Evolutionary conservation across 176 grass and related monocot species (phyloP).

Genomic region (Phoenix roebelenii): DNA sequence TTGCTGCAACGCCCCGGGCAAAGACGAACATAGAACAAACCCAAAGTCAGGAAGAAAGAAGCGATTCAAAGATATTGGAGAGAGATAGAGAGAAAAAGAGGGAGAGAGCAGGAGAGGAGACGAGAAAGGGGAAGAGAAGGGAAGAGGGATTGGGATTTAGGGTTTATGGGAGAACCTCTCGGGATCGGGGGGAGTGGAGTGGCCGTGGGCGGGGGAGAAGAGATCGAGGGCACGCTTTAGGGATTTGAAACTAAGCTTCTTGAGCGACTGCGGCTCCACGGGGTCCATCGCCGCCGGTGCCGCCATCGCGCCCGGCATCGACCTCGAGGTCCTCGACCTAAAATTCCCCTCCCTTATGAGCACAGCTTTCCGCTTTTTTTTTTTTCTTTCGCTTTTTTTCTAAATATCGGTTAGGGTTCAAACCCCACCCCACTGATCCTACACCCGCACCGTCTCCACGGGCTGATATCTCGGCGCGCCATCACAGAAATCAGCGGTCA

Average conservation of each 20-base stretch:
- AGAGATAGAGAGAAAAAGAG: background rate
- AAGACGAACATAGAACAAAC: background rate
- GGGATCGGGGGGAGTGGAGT: slow-evolving; percentile 32
- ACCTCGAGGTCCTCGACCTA: too few species aligned
- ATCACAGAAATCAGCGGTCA: too few species aligned
- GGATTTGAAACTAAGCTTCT: slow-evolving; percentile 80
- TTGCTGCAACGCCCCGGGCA: slow-evolving; percentile 37
- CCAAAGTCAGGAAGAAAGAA: background rate
- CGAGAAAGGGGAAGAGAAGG: background rate
- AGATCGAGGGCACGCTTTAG: slow-evolving; percentile 73
- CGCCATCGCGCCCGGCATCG: slow-evolving; percentile 5
- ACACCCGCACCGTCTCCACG: too few species aligned
- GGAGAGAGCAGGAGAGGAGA: too few species aligned
- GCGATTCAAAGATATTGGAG: background rate
- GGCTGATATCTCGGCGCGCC: too few species aligned
- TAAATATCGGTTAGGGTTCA: too few species aligned
- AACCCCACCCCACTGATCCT: too few species aligned
- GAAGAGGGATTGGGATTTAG: slow-evolving; percentile 22
- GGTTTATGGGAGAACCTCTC: slow-evolving; percentile 45
- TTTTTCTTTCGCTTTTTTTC: too few species aligned
- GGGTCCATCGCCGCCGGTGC: slow-evolving; percentile 25
- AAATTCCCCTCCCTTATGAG: too few species aligned
- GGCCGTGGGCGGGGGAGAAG: slow-evolving; percentile 51
- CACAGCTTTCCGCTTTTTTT: too few species aligned
- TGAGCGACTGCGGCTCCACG: slow-evolving; percentile 79